Base-by-base conservation (phyloP, 1,284 basidiomycete species). In the Spongispora temasekensis region DNA sequence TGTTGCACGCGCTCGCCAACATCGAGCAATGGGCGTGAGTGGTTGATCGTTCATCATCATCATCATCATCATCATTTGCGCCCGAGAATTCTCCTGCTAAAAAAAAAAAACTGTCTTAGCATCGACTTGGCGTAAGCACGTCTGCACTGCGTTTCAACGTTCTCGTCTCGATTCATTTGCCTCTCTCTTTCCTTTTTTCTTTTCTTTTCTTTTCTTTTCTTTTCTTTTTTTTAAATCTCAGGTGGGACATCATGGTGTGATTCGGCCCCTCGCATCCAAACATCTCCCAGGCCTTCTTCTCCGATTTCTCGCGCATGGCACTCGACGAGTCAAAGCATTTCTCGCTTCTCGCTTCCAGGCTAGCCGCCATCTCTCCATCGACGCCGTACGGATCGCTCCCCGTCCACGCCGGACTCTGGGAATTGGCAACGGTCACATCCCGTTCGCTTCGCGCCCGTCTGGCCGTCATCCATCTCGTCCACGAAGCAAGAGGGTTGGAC, bases 11-110 rank as follows among this genome's bases (percentile, higher is more conserved):
- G 13, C n/a, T 55, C 17, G 53, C 37, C 3, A 55, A 55, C 53
- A 55, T 55, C 27, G 53, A 55, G 13, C 37, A 55, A 42, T 55
- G 53, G 53, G 53, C 37, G 37, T 31, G 37, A 55, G 37, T 42
- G 4, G 19, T 12, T 46, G 10, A 27, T 19, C 25, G 17, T 46
- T 6, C n/a, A n/a, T n/a, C n/a, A n/a, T n/a, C n/a, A n/a, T n/a
- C n/a, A n/a, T n/a, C n/a, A n/a, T n/a, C n/a, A n/a, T n/a, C n/a
- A n/a, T n/a, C n/a, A n/a, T n/a, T n/a, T n/a, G n/a, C n/a, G n/a
- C n/a, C n/a, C n/a, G n/a, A n/a, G 12, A 32, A 25, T 17, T 19
- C 21, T 15, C 15, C 4, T n/a, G n/a, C 17, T n/a, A 12, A 31
- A 53, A 9, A 7, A 25, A 31, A 53, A 27, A 34, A 12, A 21